Percentiles rank a stretch among this genome's conserved stretches.
Evolutionary conservation across 306 rosid species (phyloP).

Genomic region (Quercus berberidifolia): DNA sequence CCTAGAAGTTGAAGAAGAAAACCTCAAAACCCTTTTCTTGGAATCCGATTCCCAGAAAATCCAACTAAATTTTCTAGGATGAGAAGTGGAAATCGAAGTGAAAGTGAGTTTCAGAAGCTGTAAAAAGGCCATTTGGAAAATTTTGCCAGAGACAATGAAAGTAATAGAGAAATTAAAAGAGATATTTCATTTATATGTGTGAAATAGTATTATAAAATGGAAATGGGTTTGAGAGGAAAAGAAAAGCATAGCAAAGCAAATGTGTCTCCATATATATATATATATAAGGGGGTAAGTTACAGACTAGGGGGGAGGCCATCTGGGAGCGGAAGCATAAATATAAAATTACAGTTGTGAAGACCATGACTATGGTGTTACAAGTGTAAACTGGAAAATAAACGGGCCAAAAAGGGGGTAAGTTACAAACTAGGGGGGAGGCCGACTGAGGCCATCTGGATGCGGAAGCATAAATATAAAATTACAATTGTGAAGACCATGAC

Average conservation of each 20-base stretch:
- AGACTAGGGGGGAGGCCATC: too few species aligned
- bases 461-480: too few species aligned
- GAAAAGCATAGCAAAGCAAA: background rate
- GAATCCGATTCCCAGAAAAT: conserved; percentile 26
- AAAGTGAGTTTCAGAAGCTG: conserved; percentile 51
- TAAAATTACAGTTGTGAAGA: too few species aligned
- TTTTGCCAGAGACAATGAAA: background rate
- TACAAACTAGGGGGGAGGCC: too few species aligned
- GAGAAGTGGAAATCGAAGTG: conserved; percentile 52
- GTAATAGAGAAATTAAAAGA: conserved; percentile 1
- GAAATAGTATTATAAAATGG: conserved; percentile 5
- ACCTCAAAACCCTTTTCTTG: conserved; percentile 29
- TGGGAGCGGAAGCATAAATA: too few species aligned
- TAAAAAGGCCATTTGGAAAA: conserved; percentile 52
- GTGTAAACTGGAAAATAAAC: too few species aligned
- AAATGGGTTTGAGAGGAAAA: conserved; percentile 27
- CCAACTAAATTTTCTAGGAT: conserved; percentile 39
- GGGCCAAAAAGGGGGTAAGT: too few species aligned
- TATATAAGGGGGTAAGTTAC: too few species aligned
- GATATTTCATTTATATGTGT: conserved; percentile 23
- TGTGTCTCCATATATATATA: too few species aligned
- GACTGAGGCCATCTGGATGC: too few species aligned
- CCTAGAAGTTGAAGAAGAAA: conserved; percentile 25
- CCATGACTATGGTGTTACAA: too few species aligned
- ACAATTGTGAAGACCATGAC: too few species aligned